A percentile compares a stretch with the other conserved stretches of the same genome.
phyloP scores from a whole-genome alignment of 169 alveolate species.

The Cardiosporidium cionae region DNA sequence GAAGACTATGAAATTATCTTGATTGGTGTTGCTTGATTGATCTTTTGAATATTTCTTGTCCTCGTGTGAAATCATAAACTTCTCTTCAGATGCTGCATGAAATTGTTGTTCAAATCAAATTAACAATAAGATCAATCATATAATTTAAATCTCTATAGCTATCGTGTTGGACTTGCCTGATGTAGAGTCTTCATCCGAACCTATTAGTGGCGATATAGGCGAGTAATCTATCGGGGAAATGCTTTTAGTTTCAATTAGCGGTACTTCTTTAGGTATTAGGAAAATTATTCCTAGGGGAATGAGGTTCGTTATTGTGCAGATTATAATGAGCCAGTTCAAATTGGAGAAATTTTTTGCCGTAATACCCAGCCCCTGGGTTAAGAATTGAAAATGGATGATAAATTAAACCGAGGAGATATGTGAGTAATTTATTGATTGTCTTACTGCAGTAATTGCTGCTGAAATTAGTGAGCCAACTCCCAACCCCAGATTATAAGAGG shows the following conservation, averaged over 20 bases:
- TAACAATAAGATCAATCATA: no score
- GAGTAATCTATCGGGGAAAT: neutral
- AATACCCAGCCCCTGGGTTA: constrained; percentile 41
- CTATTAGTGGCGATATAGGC: neutral
- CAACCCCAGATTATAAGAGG: constrained; percentile 63
- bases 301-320: constrained; percentile 51
- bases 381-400: neutral
- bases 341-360: constrained; percentile 51
- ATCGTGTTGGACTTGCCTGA: neutral
- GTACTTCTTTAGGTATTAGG: constrained; percentile 41
- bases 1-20: no score
- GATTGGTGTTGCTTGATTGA: no score
- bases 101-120: no score
- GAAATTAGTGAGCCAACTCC: constrained; percentile 64
- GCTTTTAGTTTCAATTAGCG: neutral
- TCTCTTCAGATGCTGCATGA: no score
- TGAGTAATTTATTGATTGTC: neutral
- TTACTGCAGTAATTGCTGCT: constrained; percentile 50
- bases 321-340: constrained; percentile 37
- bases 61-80: no score
- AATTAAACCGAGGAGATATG: neutral
- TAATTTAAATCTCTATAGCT: no score
- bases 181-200: neutral
- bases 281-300: constrained; percentile 44
- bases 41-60: no score